These are phyloP conservation scores for Talaromyces verruculosus DNA, from an alignment of 2,329 filamentous ascomycete species.

Conservation along the genomic window DNA sequence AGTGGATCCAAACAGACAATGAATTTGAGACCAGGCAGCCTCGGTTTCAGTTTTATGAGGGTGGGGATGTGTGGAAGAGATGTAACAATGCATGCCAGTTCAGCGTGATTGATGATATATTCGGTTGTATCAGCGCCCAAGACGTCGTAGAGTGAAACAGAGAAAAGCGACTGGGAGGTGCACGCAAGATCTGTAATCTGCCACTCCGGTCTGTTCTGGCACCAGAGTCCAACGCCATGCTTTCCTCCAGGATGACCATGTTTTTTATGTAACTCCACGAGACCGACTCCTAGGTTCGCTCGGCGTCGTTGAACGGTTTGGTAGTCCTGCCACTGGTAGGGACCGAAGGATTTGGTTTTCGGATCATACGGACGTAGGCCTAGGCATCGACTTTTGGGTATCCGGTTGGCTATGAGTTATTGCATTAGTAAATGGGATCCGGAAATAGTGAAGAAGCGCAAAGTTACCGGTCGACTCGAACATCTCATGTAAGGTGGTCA, in stretches of 20 bases:
- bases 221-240: constrained; percentile 80
- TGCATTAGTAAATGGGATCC: background rate
- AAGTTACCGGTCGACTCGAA: constrained; percentile 64
- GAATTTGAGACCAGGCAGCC: constrained; percentile 76
- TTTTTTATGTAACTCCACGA: constrained; percentile 77
- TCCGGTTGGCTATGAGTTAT: constrained; percentile 50
- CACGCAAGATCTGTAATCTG: constrained; percentile 87
- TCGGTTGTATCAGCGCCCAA: constrained; percentile 87
- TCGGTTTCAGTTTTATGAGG: constrained; percentile 75
- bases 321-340: constrained; percentile 83
- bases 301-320: constrained; percentile 73
- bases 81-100: constrained; percentile 71
- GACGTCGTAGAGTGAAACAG: constrained; percentile 94
- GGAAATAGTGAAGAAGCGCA: background rate
- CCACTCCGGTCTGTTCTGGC: constrained; percentile 85
- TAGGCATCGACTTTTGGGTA: constrained; percentile 69
- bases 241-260: constrained; percentile 65
- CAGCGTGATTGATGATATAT: constrained; percentile 91
- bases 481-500: constrained; percentile 73
- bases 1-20: constrained; percentile 85
- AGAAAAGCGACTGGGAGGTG: constrained; percentile 82
- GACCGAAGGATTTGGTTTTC: constrained; percentile 68
- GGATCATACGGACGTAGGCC: constrained; percentile 79
- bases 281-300: constrained; percentile 79
- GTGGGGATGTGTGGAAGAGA: constrained; percentile 78